Evolutionary conservation across 2,329 filamentous ascomycete genomes (phyloP).

Genomic region (Beauveria medogensis): DNA sequence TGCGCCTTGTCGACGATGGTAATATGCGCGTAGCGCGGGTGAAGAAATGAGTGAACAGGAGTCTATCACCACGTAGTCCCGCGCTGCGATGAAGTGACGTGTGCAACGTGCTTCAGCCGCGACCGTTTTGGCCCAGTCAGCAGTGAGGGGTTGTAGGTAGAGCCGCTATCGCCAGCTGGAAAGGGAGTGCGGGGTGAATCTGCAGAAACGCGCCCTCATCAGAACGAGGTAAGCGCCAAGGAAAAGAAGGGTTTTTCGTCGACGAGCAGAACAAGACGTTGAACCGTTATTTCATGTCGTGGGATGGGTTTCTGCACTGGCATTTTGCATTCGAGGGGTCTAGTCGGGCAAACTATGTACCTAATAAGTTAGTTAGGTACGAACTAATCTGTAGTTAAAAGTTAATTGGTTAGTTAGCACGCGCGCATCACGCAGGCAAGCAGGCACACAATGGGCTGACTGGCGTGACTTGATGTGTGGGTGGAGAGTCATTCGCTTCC

Average conservation of each 20-base stretch:
- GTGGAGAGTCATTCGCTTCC: neutral
- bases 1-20: neutral
- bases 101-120: neutral
- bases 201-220: neutral
- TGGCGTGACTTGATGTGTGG: neutral
- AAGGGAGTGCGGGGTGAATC: neutral
- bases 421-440: neutral
- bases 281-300: neutral
- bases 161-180: neutral
- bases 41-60: neutral
- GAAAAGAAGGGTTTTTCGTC: neutral
- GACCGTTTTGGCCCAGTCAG: neutral
- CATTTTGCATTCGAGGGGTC: neutral
- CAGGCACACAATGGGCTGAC: neutral
- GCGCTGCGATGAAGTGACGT: neutral
- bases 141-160: neutral
- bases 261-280: neutral
- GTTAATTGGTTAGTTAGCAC: no score
- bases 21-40: neutral
- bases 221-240: neutral
- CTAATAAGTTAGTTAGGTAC: no score
- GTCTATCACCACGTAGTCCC: neutral
- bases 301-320: neutral
- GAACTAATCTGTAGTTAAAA: no score
- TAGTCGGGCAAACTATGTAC: neutral